phyloP scores from a whole-genome alignment of 306 rosid species.

The Inga laurina region DNA sequence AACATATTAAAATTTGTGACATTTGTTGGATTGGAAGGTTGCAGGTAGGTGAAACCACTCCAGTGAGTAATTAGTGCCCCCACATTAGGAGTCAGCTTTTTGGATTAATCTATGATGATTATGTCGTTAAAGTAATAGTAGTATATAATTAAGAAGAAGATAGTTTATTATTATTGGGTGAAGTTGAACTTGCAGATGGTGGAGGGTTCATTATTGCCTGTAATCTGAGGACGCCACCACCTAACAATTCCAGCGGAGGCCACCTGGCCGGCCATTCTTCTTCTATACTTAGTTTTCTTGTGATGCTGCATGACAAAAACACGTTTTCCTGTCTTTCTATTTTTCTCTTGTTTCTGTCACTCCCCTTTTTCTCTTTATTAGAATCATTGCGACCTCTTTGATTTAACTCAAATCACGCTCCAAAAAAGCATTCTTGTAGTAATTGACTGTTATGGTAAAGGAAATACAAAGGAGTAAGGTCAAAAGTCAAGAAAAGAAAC shows the following conservation, averaged over 20 bases:
- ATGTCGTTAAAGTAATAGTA: background rate
- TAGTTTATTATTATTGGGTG: background rate
- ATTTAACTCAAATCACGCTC: conserved; percentile 50
- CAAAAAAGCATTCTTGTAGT: conserved; percentile 19
- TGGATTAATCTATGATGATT: conserved; percentile 4
- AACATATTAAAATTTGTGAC: background rate
- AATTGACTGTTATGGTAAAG: conserved; percentile 25
- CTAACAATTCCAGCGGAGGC: conserved; percentile 18
- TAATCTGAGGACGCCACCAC: background rate
- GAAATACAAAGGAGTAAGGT: conserved; percentile 34
- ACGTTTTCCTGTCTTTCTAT: conserved; percentile 27
- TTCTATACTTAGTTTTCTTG: conserved; percentile 14
- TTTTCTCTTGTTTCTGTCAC: background rate
- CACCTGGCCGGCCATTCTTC: conserved; percentile 2
- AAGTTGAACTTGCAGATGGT: conserved; percentile 32
- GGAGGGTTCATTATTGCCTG: conserved; percentile 29
- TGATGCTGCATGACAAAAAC: background rate
- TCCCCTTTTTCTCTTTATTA: background rate
- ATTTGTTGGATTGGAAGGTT: background rate
- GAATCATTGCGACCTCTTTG: conserved; percentile 42
- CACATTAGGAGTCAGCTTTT: conserved; percentile 1
- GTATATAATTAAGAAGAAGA: background rate
- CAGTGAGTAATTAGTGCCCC: background rate
- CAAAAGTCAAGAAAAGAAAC: conserved; percentile 15
- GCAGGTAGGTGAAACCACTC: conserved; percentile 1